Evolutionary conservation across 2,329 filamentous ascomycete genomes (phyloP).

Genomic region (Fusarium nurragi): DNA sequence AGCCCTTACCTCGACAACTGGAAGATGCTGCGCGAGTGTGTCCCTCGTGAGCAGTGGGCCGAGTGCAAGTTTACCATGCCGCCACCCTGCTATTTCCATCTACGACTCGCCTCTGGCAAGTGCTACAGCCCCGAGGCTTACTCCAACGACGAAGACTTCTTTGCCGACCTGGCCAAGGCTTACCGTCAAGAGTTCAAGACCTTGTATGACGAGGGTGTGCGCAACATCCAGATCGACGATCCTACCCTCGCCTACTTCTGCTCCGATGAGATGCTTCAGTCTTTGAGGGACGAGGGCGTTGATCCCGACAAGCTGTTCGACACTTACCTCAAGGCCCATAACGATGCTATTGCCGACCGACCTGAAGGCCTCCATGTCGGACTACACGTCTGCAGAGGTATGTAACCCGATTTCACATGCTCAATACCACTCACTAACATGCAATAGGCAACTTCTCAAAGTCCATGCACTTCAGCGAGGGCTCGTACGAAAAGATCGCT

Average conservation of each 20-base stretch:
- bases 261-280: slow-evolving; percentile 71
- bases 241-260: slow-evolving; percentile 74
- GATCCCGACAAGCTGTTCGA: slow-evolving; percentile 73
- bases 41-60: slow-evolving; percentile 67
- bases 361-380: slow-evolving; percentile 75
- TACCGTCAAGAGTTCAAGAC: slow-evolving; percentile 65
- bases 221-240: slow-evolving; percentile 69
- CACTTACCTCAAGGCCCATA: slow-evolving; percentile 77
- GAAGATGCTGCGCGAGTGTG: slow-evolving; percentile 50
- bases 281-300: slow-evolving; percentile 65
- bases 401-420: background rate
- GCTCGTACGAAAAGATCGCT: slow-evolving; percentile 70
- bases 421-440: background rate
- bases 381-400: slow-evolving; percentile 67
- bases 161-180: slow-evolving; percentile 64
- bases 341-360: slow-evolving; percentile 70
- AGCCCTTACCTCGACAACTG: slow-evolving; percentile 58
- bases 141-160: slow-evolving; percentile 63
- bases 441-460: slow-evolving; percentile 66
- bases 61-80: slow-evolving; percentile 75
- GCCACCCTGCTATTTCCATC: slow-evolving; percentile 74
- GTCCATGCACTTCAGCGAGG: slow-evolving; percentile 70
- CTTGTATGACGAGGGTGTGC: slow-evolving; percentile 63
- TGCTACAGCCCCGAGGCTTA: slow-evolving; percentile 64
- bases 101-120: slow-evolving; percentile 59